These are phyloP conservation scores for Tolypocladium paradoxum DNA, from an alignment of 2,329 filamentous ascomycete species.

Conservation along the genomic window DNA sequence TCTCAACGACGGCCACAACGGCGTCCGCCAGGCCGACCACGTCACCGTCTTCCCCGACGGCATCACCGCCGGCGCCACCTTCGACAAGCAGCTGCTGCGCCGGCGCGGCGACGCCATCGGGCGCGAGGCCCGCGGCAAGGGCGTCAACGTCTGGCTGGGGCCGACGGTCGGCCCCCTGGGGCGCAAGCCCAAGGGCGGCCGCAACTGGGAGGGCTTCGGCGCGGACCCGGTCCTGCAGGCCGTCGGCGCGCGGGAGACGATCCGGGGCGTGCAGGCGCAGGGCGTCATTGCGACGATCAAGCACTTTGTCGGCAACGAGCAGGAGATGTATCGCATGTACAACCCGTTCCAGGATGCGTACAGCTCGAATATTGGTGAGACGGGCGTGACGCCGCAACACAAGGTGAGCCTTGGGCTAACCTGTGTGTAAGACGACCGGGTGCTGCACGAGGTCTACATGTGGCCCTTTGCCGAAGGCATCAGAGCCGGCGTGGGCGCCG, in stretches of 20 bases:
- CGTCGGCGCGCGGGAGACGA: constrained; percentile 65
- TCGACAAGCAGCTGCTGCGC: constrained; percentile 62
- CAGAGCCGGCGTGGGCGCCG: constrained; percentile 68
- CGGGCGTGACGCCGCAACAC: not conserved
- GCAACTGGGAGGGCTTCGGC: constrained; percentile 69
- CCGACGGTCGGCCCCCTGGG: constrained; percentile 62
- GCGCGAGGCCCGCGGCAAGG: constrained; percentile 62
- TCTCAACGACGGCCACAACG: constrained; percentile 60
- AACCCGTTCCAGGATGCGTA: constrained; percentile 39
- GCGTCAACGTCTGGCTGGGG: constrained; percentile 59
- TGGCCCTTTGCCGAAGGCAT: constrained; percentile 81
- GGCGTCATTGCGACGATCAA: constrained; percentile 47
- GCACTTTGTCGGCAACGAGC: constrained; percentile 45
- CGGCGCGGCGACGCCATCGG: constrained; percentile 57
- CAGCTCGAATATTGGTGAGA: constrained; percentile 61
- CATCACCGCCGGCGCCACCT: constrained; percentile 67
- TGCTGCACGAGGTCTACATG: constrained; percentile 64
- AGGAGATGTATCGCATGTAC: constrained; percentile 55
- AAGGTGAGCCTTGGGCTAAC: not conserved
- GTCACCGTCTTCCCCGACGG: constrained; percentile 69
- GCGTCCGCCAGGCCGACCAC: constrained; percentile 62
- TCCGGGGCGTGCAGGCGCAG: constrained; percentile 56
- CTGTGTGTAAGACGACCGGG: constrained; percentile 49
- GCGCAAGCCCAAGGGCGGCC: constrained; percentile 59
- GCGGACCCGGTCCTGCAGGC: constrained; percentile 64